Base-by-base conservation (phyloP, 1,139 yeast species). In the Pichia sp. region DNA sequence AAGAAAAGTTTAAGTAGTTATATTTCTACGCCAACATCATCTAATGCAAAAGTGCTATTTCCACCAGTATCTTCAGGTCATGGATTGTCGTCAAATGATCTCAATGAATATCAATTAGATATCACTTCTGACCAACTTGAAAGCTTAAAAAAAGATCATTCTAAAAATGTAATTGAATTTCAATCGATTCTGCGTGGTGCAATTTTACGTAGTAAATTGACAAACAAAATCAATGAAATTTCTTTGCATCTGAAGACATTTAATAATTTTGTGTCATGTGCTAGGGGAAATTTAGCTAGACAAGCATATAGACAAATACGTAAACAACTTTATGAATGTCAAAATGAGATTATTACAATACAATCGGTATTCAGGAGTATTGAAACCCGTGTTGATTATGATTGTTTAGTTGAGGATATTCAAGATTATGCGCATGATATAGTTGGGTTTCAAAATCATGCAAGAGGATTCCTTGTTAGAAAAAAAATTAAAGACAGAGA, bases 131-230 rank as follows among this genome's bases (percentile, higher is more conserved):
- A 46, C 27, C 49, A 44, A 32, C 39, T 39, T 3, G 10, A 34
- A 8, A 26, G 46, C 4, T 32, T 49, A 3, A 26, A 42, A 4
- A 9, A 5, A 27, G 8, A n/a, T 7, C 7, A 5, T 28, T 4
- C n/a, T 2, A 39, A 43, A 18, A 8, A 26, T 2, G 45, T 63
- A 2, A 43, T 49, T 5, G 77, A 72, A 31, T 61, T 80, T 2
- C 87, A 81, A 58, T 68, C 79, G 38, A 68, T 76, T 50, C 69
- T 73, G 1, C 70, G 86, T 52, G 86, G 83, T 33, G 80, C 75
- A 1, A 57, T 73, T 3, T 56, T 72, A 1, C 69, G 87, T 56
- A 68, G 72, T 3, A 68, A 65, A 34, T 61, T 79, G 45, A 70
- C 75, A 52, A 66, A 61, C 48, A 73, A 75, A 2, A 64, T 76